These are phyloP conservation scores for Phytophthora kernoviae DNA, from an alignment of 352 stramenopile genomes.

Conservation along the genomic window DNA sequence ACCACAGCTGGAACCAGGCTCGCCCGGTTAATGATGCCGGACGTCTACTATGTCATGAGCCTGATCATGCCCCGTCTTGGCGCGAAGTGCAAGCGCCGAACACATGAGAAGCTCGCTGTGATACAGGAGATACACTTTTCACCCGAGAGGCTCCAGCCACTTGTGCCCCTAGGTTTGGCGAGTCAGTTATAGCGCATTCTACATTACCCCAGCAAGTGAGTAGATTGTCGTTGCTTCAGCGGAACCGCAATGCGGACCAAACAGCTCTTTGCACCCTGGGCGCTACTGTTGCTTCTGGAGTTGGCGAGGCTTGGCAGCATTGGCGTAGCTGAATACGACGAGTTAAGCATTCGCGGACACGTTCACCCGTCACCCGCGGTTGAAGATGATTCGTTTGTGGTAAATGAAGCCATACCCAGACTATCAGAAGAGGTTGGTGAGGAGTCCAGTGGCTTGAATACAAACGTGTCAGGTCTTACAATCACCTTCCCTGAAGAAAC, in stretches of 20 bases:
- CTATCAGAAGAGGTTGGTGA: background rate
- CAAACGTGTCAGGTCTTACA: background rate
- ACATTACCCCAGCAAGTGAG: constrained; percentile 12
- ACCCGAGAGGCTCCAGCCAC: background rate
- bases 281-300: constrained; percentile 3
- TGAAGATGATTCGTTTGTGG: background rate
- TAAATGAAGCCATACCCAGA: background rate
- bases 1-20: background rate
- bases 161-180: background rate
- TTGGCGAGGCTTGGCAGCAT: background rate
- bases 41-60: background rate
- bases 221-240: constrained; percentile 4
- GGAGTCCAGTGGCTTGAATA: background rate
- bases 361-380: constrained; percentile 2
- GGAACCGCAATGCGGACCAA: constrained; percentile 9
- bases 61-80: background rate
- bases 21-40: too few relatives aligned
- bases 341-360: constrained; percentile 7
- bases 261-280: constrained; percentile 3
- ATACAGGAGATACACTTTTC: constrained; percentile 1
- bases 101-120: background rate
- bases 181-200: background rate
- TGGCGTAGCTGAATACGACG: constrained; percentile 9
- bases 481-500: background rate
- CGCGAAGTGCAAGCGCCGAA: background rate